These are phyloP conservation scores for Aureobasidium sp. DNA, from an alignment of 2,329 filamentous ascomycete genomes.

Conservation along the genomic window DNA sequence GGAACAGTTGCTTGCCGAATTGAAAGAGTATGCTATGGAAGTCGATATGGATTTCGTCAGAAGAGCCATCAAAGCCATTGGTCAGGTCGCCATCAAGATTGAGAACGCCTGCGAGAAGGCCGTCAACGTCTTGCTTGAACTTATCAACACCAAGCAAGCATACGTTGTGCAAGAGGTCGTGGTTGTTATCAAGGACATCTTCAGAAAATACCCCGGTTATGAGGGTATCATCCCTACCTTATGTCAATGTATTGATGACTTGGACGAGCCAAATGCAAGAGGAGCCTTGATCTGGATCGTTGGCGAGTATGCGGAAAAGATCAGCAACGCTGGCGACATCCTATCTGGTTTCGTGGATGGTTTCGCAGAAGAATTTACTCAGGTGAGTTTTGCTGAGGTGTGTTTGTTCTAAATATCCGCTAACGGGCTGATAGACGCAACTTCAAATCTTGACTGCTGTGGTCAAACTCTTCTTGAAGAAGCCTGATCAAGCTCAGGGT, in stretches of 20 bases:
- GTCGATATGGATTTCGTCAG: constrained; percentile 99
- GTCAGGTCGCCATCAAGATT: constrained; percentile 97
- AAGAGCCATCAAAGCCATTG: constrained; percentile 89
- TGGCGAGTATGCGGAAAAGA: constrained; percentile 98
- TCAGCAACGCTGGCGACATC: constrained; percentile 96
- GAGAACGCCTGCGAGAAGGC: constrained; percentile 92
- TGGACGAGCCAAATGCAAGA: constrained; percentile 88
- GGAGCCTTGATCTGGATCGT: constrained; percentile 97
- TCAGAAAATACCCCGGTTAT: constrained; percentile 94
- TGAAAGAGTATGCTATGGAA: constrained; percentile 96
- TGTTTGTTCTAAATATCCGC: constrained; percentile 11
- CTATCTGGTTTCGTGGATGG: constrained; percentile 83
- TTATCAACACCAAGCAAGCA: constrained; percentile 97
- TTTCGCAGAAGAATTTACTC: constrained; percentile 94
- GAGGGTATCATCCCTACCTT: constrained; percentile 96
- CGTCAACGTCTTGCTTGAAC: constrained; percentile 83
- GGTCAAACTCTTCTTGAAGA: constrained; percentile 95
- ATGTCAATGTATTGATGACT: constrained; percentile 91
- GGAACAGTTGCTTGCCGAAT: constrained; percentile 83
- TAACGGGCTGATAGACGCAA: constrained; percentile 61
- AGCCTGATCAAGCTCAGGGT: constrained; percentile 82
- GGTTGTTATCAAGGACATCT: constrained; percentile 98
- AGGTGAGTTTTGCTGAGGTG: constrained; percentile 46
- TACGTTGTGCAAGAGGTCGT: constrained; percentile 98
- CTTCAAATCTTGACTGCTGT: constrained; percentile 94